These are phyloP conservation scores for Babesia caballi DNA, from an alignment of 169 alveolate species.

Conservation along the genomic window DNA sequence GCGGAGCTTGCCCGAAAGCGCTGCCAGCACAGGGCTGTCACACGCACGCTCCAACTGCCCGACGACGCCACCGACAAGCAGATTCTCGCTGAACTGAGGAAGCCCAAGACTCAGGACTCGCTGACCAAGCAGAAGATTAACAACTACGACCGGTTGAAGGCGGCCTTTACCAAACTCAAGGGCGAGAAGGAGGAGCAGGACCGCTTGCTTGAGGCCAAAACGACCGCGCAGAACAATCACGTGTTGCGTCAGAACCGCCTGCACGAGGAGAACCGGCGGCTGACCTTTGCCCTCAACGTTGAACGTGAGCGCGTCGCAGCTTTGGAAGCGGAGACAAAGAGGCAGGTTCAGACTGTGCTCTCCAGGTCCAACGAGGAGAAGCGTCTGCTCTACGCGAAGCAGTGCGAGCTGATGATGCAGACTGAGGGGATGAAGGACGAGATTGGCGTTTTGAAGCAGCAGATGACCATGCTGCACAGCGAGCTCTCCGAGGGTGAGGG, in stretches of 20 bases:
- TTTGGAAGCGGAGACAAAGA: conserved; percentile 32
- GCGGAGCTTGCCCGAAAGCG: conserved; percentile 48
- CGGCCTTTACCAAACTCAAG: conserved; percentile 21
- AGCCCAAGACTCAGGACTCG: not conserved
- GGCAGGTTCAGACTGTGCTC: conserved; percentile 25
- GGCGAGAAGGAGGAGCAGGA: conserved; percentile 40
- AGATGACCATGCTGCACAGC: not conserved
- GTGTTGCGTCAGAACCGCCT: conserved; percentile 25
- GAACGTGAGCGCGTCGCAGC: conserved; percentile 27
- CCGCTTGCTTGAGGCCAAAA: conserved; percentile 2
- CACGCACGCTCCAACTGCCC: conserved; percentile 20
- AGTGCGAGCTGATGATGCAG: conserved; percentile 51
- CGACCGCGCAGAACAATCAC: not conserved
- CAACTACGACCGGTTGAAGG: conserved; percentile 22
- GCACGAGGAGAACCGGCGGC: conserved; percentile 40
- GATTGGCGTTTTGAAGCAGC: conserved; percentile 12
- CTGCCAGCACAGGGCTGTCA: conserved; percentile 31
- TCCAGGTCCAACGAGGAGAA: conserved; percentile 31
- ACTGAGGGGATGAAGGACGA: conserved; percentile 34
- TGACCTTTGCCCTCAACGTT: conserved; percentile 1
- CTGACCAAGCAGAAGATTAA: not conserved
- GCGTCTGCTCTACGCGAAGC: conserved; percentile 35
- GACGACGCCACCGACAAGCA: conserved; percentile 24
- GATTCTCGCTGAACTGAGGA: conserved; percentile 24
- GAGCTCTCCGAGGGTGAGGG: not conserved